Evolutionary conservation across 345 rosid genomes (phyloP).

Genomic region (Rhizophora mangle): DNA sequence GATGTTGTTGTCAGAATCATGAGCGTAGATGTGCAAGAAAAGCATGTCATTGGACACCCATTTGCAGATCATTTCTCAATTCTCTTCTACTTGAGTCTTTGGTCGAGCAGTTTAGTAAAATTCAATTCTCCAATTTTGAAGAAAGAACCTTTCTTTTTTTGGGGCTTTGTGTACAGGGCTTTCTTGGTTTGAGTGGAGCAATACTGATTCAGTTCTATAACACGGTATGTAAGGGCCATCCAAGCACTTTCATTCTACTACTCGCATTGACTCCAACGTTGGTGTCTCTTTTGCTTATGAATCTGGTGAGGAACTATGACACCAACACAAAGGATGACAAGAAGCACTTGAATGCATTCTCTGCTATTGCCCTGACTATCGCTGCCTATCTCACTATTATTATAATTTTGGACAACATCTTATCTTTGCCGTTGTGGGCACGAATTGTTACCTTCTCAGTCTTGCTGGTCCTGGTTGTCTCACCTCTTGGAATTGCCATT

Average conservation of each 20-base stretch:
- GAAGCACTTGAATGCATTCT: constrained; percentile 69
- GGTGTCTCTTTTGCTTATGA: constrained; percentile 65
- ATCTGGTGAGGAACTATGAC: constrained; percentile 52
- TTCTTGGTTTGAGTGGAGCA: constrained; percentile 89
- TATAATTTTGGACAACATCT: constrained; percentile 51
- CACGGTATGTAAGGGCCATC: constrained; percentile 54
- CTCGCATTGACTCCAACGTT: constrained; percentile 60
- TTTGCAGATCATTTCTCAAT: background rate
- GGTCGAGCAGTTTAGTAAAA: background rate
- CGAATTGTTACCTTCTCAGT: constrained; percentile 40
- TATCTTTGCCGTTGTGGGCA: constrained; percentile 45
- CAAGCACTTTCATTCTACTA: constrained; percentile 58
- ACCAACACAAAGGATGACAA: constrained; percentile 47
- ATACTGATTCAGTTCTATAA: constrained; percentile 64
- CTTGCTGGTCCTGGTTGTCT: constrained; percentile 50
- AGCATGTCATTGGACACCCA: background rate
- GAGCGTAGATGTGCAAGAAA: background rate
- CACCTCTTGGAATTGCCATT: constrained; percentile 55
- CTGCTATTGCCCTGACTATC: constrained; percentile 49
- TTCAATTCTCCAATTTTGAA: background rate
- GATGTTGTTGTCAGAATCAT: background rate
- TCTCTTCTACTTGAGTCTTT: background rate
- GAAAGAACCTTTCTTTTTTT: background rate
- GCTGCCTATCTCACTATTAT: constrained; percentile 75
- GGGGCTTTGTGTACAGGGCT: constrained; percentile 50